A percentile compares a stretch with the other conserved stretches of the same genome.
phyloP scores from a whole-genome alignment of 2,329 filamentous ascomycete genomes.

The Parastagonospora nodorum region DNA sequence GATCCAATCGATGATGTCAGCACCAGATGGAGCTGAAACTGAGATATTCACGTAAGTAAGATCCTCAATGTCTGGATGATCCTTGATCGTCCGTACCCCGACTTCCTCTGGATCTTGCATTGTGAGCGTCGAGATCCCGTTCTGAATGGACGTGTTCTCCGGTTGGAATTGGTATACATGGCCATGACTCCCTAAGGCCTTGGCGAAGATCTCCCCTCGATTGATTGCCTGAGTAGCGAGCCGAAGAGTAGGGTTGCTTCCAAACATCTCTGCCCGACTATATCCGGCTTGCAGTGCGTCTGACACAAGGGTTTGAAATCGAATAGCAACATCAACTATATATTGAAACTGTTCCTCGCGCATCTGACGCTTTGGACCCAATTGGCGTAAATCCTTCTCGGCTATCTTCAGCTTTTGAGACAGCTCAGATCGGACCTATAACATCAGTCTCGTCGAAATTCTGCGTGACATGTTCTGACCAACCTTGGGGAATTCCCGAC shows the following conservation, averaged over 20 bases:
- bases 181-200: neutral
- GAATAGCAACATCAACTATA: neutral
- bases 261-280: neutral
- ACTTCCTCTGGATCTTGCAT: too few species aligned
- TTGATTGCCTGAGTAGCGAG: neutral
- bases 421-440: neutral
- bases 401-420: neutral
- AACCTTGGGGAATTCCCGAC: constrained; percentile 53
- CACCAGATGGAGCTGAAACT: too few species aligned
- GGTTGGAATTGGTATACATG: too few species aligned
- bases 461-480: neutral
- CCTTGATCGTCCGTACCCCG: too few species aligned
- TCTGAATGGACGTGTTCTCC: too few species aligned
- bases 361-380: neutral
- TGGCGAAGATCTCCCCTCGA: neutral
- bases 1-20: neutral
- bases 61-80: neutral
- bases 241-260: neutral
- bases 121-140: neutral
- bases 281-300: neutral
- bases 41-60: neutral
- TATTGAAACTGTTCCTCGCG: neutral
- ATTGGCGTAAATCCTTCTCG: neutral
- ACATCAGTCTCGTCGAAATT: neutral
- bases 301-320: neutral